phyloP scores from a whole-genome alignment of 805 yeast species.

The Saturnispora dispora region DNA sequence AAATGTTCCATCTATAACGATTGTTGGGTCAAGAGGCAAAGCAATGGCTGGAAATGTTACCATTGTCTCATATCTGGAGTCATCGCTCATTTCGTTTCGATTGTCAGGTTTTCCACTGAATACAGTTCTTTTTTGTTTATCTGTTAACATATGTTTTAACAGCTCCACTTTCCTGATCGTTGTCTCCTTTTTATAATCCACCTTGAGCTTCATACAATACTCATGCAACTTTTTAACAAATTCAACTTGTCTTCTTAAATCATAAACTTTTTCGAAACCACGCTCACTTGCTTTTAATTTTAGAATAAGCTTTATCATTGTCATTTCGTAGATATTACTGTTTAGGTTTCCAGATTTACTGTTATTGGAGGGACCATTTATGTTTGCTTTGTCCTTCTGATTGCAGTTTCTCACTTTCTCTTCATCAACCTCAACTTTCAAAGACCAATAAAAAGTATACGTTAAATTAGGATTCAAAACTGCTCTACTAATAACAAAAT shows the following conservation, averaged over 20 bases:
- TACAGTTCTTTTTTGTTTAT: constrained; percentile 34
- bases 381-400: background rate
- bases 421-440: constrained; percentile 80
- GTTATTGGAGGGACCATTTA: too few relatives aligned
- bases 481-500: constrained; percentile 67
- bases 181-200: constrained; percentile 52
- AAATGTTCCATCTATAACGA: constrained; percentile 62
- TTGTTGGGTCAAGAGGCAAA: constrained; percentile 77
- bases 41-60: constrained; percentile 44
- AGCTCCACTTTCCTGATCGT: constrained; percentile 69
- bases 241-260: constrained; percentile 45
- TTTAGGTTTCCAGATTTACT: background rate
- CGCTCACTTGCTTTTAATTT: constrained; percentile 17
- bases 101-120: constrained; percentile 13
- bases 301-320: constrained; percentile 25
- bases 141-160: constrained; percentile 48
- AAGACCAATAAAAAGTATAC: constrained; percentile 83
- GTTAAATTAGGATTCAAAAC: constrained; percentile 59
- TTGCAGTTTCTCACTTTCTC: constrained; percentile 21
- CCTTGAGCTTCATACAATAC: constrained; percentile 56
- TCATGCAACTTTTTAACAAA: constrained; percentile 58
- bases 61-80: constrained; percentile 20
- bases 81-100: constrained; percentile 7
- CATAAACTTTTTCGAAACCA: constrained; percentile 24
- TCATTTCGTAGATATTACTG: constrained; percentile 18